Conservation (phyloP, 2,329 filamentous ascomycete species). For the Colletotrichum lentis region DNA sequence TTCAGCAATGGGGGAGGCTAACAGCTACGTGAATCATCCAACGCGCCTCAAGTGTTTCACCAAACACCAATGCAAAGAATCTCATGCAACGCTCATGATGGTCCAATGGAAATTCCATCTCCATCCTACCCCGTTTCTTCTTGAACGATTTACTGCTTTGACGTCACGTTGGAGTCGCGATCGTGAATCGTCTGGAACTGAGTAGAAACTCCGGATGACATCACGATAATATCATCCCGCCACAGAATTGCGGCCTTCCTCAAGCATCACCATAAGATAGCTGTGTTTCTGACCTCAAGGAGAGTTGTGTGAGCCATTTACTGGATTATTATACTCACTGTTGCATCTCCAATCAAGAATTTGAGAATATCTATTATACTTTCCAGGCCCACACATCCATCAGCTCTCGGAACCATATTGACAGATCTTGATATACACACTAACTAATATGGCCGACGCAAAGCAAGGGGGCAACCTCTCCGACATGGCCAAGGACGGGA, state of each 20-base stretch:
- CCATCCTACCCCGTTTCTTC: no score
- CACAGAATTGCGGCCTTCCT: background rate
- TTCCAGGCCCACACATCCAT: no score
- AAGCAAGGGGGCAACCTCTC: conserved; percentile 19
- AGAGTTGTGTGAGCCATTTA: accelerated
- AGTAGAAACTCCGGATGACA: conserved; percentile 6
- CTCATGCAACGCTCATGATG: background rate
- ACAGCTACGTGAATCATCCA: no score
- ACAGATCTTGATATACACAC: background rate
- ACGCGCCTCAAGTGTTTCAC: background rate
- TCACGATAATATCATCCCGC: conserved; percentile 21
- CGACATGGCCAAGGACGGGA: conserved; percentile 25
- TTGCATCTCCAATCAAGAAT: background rate
- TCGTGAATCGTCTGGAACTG: background rate
- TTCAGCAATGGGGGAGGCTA: background rate
- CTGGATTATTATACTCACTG: accelerated
- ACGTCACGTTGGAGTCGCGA: conserved; percentile 3
- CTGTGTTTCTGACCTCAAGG: background rate
- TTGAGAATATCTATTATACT: no score
- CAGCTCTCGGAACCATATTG: no score
- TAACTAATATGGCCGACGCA: conserved; percentile 15
- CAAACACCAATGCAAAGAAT: no score
- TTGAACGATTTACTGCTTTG: background rate
- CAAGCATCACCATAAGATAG: background rate
- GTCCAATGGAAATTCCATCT: background rate